phyloP scores from a whole-genome alignment of 805 yeast genomes.

The Ogataea zsoltii region DNA sequence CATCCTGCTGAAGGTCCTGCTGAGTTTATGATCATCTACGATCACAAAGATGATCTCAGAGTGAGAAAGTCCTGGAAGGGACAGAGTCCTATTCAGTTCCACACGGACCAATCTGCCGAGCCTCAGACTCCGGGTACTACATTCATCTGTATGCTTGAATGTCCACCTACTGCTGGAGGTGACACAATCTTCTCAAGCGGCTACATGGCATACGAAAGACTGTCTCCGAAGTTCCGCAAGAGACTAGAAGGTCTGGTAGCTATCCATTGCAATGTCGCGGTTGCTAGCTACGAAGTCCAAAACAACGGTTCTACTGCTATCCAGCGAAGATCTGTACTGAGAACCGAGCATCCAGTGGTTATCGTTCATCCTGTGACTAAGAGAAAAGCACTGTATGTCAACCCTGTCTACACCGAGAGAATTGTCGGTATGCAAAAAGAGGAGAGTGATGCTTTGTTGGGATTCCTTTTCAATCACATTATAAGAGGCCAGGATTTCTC shows the following conservation, averaged over 20 bases:
- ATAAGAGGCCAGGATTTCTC: conserved; percentile 58
- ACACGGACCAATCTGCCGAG: conserved; percentile 62
- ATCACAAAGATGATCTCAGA: conserved; percentile 34
- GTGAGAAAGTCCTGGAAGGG: conserved; percentile 23
- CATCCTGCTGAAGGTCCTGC: conserved; percentile 48
- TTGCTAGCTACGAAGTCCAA: conserved; percentile 55
- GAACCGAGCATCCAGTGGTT: conserved; percentile 66
- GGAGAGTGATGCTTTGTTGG: conserved; percentile 63
- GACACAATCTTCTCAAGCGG: conserved; percentile 77
- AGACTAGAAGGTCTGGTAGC: conserved; percentile 64
- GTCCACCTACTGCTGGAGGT: conserved; percentile 53
- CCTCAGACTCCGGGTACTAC: conserved; percentile 63
- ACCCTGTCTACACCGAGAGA: conserved; percentile 61
- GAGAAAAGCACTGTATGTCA: conserved; percentile 56
- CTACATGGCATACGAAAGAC: conserved; percentile 66
- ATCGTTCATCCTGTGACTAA: conserved; percentile 73
- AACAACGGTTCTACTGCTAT: conserved; percentile 58
- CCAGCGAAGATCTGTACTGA: conserved; percentile 62
- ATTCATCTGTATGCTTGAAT: conserved; percentile 48
- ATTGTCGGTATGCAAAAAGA: conserved; percentile 73
- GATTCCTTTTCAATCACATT: conserved; percentile 55
- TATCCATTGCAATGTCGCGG: conserved; percentile 70
- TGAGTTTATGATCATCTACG: conserved; percentile 43
- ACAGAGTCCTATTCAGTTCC: conserved; percentile 44
- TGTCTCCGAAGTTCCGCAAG: conserved; percentile 64